Evolutionary conservation across 305 asterid species (phyloP).

Genomic region (Rubia occidens): DNA sequence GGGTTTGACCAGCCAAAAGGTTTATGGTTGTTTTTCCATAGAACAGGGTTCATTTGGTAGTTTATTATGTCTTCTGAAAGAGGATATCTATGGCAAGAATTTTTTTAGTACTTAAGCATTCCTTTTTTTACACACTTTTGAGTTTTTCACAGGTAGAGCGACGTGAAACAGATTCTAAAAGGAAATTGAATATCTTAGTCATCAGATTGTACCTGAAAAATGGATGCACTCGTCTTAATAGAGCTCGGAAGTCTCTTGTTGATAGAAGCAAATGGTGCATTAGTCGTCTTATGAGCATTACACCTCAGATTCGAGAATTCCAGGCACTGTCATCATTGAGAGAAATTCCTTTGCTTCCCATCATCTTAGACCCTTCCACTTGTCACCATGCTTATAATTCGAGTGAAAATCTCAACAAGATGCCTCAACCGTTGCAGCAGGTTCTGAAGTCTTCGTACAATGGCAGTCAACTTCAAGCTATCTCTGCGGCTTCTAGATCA

Average conservation of each 20-base stretch:
- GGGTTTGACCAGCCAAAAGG: not conserved
- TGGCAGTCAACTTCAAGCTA: conserved; percentile 84
- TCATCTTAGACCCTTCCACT: conserved; percentile 69
- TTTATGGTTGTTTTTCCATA: not conserved
- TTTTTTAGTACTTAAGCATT: not conserved
- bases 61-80: not conserved
- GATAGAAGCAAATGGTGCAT: conserved; percentile 91
- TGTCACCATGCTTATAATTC: conserved; percentile 38
- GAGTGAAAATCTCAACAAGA: conserved; percentile 41
- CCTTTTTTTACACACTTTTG: not conserved
- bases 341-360: conserved; percentile 82
- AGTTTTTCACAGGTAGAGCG: conserved; percentile 57
- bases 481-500: conserved; percentile 63
- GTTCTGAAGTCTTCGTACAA: conserved; percentile 64
- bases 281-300: conserved; percentile 81
- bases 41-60: not conserved
- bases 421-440: conserved; percentile 61
- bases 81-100: not conserved
- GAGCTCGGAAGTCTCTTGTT: conserved; percentile 67
- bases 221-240: conserved; percentile 73
- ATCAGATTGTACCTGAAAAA: conserved; percentile 66
- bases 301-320: conserved; percentile 96
- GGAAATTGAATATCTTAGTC: conserved; percentile 54
- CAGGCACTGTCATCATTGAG: conserved; percentile 85
- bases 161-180: conserved; percentile 75